Base-by-base conservation (phyloP, 768 basidiomycete species). In the Grammothele lineata region DNA sequence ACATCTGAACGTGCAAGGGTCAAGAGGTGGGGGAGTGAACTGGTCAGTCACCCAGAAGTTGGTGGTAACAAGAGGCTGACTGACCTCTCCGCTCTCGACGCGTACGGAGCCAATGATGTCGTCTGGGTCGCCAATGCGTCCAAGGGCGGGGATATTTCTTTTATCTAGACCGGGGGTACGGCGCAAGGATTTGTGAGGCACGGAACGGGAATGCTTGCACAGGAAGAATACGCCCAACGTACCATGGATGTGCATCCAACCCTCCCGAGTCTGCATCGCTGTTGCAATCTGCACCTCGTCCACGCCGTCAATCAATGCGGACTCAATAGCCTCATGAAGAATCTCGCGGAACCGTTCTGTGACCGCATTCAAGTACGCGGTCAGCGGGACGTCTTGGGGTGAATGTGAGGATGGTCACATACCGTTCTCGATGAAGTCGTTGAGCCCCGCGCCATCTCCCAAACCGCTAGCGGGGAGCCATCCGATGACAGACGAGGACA, bases 191-290 rank as follows among this genome's bases (percentile, higher is more conserved):
- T 37, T 3, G 18, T 19, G 27, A 38, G 18, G 30, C 21, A 34
- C 38, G 25, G 44, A 19, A 32, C 15, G 24, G 19, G 27, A 32
- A 34, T 10, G 37, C n/a, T 18, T 15, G 18, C 5, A 21, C 15
- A 34, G 32, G 11, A n/a, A n/a, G n/a, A n/a, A n/a, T n/a, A n/a
- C n/a, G n/a, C n/a, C n/a, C n/a, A n/a, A 19, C 70, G 41, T 36
- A 75, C 76, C 77, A 36, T 89, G 78, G 37, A 92, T 81, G 60
- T 92, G 89, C 84, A 92, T 85, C 89, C 89, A 92, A n/a, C 89
- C 89, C 17, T 78, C 64, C 50, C 76, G 77, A 3, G 81, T 65
- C 57, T 87, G 85, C 24, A 75, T 62, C 9, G 87, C 89, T 5
- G 74, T 76, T 46, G 81, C 81, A 4, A 59, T 73, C 70, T 82